Evolutionary conservation across 257 asterid genomes (phyloP), one percentile per base, ranked within the genome.

Genomic region (Orobanche coerulescens): DNA sequence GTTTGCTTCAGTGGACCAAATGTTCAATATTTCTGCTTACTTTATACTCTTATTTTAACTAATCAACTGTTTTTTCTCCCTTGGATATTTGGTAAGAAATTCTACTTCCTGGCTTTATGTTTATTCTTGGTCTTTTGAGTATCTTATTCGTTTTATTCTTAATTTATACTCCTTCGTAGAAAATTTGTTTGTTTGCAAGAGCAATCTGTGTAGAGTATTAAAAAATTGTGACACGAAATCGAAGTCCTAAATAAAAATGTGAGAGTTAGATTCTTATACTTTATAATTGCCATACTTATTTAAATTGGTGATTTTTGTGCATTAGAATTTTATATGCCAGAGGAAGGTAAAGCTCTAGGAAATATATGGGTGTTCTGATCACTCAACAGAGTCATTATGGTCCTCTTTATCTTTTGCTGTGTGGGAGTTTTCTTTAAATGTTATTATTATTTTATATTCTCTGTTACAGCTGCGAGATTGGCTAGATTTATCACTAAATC

Each of bases 401-500:
- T 49, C 60, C 19, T 7, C 25, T 48, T 46, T 18, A 4, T 65
- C 54, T 65, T 65, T 37, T 47, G 68, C 44, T 19, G 2, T 43
- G 54, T 15, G 49, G 44, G 52, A 66, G 25, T 51, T 57, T 47
- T 42, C 58, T 62, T 49, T 46, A 12, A 64, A 24, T 14, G 4
- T 49, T 14, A 49, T 49, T 4, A 18, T 19, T 22, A 2, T 24
- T 40, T 19, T 34, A 6, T 34, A 40, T 42, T 47, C 50, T 57
- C 24, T 16, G 46, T 66, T 71, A 73, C 87, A 90, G 97, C 79
- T 86, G 65, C 87, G 82, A 51, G 95, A 90, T 71, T 90, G 97
- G 97, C 71, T 90, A 65, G 97, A 87, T 79, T 82, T 90, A 71
- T 90, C 97, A 37, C 80, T 90, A 58, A 84, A 86, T 75, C 92